Percentiles rank a stretch among this genome's conserved stretches.
phyloP scores from a whole-genome alignment of 208 protist species.

The Leishmania lainsoni region DNA sequence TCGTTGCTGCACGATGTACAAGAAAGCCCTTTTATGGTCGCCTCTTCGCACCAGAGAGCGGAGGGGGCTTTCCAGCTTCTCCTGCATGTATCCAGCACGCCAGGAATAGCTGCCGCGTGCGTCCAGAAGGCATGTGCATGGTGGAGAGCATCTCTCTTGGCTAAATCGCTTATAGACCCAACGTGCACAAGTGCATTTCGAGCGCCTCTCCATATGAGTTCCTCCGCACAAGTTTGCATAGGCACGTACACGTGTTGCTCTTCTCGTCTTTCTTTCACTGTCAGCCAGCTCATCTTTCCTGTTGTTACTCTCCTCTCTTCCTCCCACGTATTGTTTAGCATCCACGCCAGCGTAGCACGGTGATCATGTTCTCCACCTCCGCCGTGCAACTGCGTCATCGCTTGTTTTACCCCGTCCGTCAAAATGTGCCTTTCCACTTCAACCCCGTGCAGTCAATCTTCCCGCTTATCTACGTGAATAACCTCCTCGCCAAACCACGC shows the following conservation, averaged over 20 bases:
- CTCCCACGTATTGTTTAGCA: neutral
- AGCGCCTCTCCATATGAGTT: neutral
- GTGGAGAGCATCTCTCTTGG: neutral
- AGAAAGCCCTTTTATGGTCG: neutral
- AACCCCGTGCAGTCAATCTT: conserved; percentile 82
- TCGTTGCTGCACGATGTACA: neutral
- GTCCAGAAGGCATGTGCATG: neutral
- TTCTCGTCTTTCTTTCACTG: neutral
- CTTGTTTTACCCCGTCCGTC: conserved; percentile 73
- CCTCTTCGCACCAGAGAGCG: neutral
- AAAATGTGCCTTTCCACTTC: conserved; percentile 78
- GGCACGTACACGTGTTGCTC: neutral
- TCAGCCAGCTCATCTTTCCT: neutral
- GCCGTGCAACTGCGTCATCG: conserved; percentile 43
- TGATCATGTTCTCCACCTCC: conserved; percentile 24
- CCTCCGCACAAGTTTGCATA: neutral
- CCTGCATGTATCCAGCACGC: neutral
- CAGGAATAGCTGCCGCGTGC: neutral
- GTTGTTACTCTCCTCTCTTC: neutral
- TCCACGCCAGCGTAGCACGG: neutral
- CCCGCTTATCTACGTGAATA: conserved; percentile 89
- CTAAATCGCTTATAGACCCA: neutral
- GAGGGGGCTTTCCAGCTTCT: neutral
- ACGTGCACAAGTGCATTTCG: neutral
- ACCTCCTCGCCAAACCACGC: conserved; percentile 79